These are phyloP conservation scores for Erythrobasidium hasegawianum DNA, from an alignment of 1,284 basidiomycete species.

Conservation along the genomic window DNA sequence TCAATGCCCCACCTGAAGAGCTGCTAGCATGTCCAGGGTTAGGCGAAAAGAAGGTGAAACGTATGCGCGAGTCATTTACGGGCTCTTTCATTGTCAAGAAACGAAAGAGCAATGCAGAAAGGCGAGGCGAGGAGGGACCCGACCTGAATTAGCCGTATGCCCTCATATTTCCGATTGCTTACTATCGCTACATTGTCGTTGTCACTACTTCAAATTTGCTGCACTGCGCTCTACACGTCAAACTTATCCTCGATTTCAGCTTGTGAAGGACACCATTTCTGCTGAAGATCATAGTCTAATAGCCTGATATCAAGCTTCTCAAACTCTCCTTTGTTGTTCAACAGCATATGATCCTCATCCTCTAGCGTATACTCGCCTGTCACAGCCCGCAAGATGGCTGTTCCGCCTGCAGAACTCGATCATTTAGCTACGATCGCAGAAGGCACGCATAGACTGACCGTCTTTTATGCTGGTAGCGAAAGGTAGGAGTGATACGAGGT, in stretches of 20 bases:
- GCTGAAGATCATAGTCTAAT: not conserved
- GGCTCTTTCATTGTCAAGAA: conserved; percentile 51
- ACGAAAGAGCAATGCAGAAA: conserved; percentile 32
- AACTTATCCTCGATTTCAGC: not conserved
- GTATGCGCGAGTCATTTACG: conserved; percentile 55
- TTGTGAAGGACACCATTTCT: conserved; percentile 1
- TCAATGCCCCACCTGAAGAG: conserved; percentile 66
- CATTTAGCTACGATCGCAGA: not conserved
- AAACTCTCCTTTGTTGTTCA: conserved; percentile 3
- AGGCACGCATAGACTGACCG: not conserved
- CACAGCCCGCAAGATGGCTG: not conserved
- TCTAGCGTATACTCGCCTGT: not conserved
- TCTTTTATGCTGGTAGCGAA: conserved; percentile 13
- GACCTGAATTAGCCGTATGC: conserved; percentile 35
- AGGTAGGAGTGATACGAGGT: conserved; percentile 19
- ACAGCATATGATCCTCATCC: not conserved
- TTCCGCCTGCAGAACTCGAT: not conserved
- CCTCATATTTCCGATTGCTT: no score
- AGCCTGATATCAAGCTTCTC: not conserved
- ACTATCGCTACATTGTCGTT: conserved; percentile 3
- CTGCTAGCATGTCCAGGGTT: conserved; percentile 84
- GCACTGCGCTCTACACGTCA: no score
- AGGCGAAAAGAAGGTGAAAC: conserved; percentile 85
- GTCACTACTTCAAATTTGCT: no score
- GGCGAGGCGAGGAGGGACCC: conserved; percentile 22